Evolutionary conservation across 805 yeast species (phyloP).

Genomic region (Saturnispora mendoncae): DNA sequence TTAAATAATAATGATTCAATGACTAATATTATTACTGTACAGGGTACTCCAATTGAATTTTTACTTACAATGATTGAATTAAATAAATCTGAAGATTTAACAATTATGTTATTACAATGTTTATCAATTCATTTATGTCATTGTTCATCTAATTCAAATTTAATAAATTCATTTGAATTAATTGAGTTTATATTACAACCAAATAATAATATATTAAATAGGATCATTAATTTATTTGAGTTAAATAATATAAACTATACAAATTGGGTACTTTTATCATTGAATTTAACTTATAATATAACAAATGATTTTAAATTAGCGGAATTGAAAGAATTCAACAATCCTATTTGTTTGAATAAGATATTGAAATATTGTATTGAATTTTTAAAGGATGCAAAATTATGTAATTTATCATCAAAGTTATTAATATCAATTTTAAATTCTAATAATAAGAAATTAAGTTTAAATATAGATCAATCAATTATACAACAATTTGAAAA

Average conservation of each 20-base stretch:
- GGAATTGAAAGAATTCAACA: neutral
- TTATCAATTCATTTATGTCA: slow-evolving; percentile 21
- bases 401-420: slow-evolving; percentile 28
- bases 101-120: slow-evolving; percentile 25
- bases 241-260: slow-evolving; percentile 12
- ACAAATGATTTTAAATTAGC: neutral
- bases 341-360: slow-evolving; percentile 17
- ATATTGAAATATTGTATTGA: slow-evolving; percentile 30
- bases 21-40: neutral
- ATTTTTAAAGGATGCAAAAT: slow-evolving; percentile 26
- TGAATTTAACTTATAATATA: slow-evolving; percentile 9
- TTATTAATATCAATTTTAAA: slow-evolving; percentile 18
- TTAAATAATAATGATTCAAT: neutral
- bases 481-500: slow-evolving; percentile 40
- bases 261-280: slow-evolving; percentile 14
- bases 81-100: slow-evolving; percentile 11
- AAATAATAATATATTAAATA: slow-evolving; percentile 7
- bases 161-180: neutral
- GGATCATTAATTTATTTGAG: slow-evolving; percentile 18
- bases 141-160: slow-evolving; percentile 6
- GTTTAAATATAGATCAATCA: slow-evolving; percentile 29
- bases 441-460: slow-evolving; percentile 5
- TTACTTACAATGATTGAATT: slow-evolving; percentile 16
- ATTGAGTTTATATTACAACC: slow-evolving; percentile 1
- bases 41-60: slow-evolving; percentile 17